phyloP scores from a whole-genome alignment of 2,329 filamentous ascomycete species.

The Cadophora sp. region DNA sequence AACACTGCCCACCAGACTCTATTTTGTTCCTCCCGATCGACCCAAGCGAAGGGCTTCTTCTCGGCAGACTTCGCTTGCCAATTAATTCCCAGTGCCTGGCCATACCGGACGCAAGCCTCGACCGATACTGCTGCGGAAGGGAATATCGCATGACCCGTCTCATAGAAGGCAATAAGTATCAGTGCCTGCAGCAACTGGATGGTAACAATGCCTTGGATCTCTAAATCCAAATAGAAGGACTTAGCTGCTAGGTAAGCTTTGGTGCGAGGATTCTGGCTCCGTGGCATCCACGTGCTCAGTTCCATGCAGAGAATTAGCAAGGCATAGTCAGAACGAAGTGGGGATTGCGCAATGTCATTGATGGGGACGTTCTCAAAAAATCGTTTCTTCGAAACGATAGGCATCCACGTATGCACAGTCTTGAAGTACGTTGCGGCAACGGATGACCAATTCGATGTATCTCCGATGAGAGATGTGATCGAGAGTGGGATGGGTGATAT shows the following conservation, averaged over 20 bases:
- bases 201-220: conserved; percentile 49
- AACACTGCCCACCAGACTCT: conserved; percentile 54
- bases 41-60: conserved; percentile 48
- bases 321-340: conserved; percentile 21
- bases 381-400: conserved; percentile 31
- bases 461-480: conserved; percentile 20
- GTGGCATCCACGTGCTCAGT: conserved; percentile 45
- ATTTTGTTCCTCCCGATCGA: conserved; percentile 51
- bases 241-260: conserved; percentile 50
- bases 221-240: conserved; percentile 47
- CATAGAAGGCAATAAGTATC: conserved; percentile 47
- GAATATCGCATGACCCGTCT: conserved; percentile 53
- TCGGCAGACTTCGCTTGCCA: conserved; percentile 22
- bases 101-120: conserved; percentile 49
- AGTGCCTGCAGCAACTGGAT: conserved; percentile 44
- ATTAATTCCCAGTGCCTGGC: conserved; percentile 49
- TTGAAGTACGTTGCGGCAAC: conserved; percentile 25
- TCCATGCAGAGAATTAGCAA: conserved; percentile 31
- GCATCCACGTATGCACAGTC: conserved; percentile 31
- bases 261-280: conserved; percentile 39
- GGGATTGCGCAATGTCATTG: background rate
- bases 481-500: conserved; percentile 6
- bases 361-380: conserved; percentile 25
- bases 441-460: conserved; percentile 9
- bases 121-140: conserved; percentile 53